Evolutionary conservation across 768 basidiomycete genomes (phyloP).

Genomic region (Fistulinella prunicolor): DNA sequence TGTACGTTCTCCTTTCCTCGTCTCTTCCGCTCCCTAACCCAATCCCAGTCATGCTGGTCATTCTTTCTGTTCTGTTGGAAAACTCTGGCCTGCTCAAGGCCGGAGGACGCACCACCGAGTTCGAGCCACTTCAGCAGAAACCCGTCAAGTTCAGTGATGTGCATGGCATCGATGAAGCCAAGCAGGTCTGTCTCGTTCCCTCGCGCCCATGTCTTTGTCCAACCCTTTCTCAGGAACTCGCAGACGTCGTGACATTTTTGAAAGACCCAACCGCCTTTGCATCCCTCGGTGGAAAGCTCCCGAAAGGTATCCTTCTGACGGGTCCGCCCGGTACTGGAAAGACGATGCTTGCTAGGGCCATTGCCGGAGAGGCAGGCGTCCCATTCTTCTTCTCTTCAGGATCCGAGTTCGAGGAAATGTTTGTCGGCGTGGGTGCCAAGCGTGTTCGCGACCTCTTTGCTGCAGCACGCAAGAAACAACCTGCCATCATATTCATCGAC

Average conservation of each 20-base stretch:
- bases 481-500: conserved; percentile 98
- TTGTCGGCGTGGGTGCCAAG: conserved; percentile 92
- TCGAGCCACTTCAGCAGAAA: conserved; percentile 78
- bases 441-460: conserved; percentile 94
- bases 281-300: conserved; percentile 87
- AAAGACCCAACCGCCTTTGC: conserved; percentile 91
- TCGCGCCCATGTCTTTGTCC: not conserved
- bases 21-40: conserved; percentile 5
- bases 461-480: conserved; percentile 89
- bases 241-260: conserved; percentile 93
- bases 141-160: conserved; percentile 92
- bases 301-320: conserved; percentile 90
- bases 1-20: conserved; percentile 43
- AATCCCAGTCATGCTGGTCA: conserved; percentile 68
- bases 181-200: conserved; percentile 55
- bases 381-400: conserved; percentile 97
- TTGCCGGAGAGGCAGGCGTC: conserved; percentile 97
- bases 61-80: conserved; percentile 87
- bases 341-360: conserved; percentile 86
- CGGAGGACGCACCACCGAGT: conserved; percentile 76
- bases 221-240: conserved; percentile 61
- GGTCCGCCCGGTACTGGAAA: conserved; percentile 89
- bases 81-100: conserved; percentile 92
- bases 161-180: conserved; percentile 96
- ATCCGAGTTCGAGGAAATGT: conserved; percentile 98